Evolutionary conservation across 2,329 filamentous ascomycete genomes (phyloP).

Genomic region (Exserohilum rostratum): DNA sequence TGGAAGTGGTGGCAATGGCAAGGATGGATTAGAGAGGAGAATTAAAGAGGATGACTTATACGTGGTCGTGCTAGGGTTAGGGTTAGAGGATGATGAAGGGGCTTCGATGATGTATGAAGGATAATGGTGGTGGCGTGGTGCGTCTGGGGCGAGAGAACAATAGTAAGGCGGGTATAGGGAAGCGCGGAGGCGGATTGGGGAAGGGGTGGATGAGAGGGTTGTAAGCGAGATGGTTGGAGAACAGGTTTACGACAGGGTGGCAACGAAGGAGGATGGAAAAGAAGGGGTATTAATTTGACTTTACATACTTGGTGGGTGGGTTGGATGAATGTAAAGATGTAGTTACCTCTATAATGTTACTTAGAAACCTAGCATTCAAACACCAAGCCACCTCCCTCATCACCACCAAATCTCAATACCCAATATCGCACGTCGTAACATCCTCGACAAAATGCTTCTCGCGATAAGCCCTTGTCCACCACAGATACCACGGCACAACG

Average conservation of each 20-base stretch:
- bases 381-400: too few relatives aligned
- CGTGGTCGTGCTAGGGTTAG: background rate
- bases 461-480: slow-evolving; percentile 50
- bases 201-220: background rate
- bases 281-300: too few relatives aligned
- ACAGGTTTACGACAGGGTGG: too few relatives aligned
- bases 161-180: slow-evolving; percentile 1
- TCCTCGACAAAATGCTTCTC: slow-evolving; percentile 56
- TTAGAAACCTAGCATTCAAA: too few relatives aligned
- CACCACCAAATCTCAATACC: slow-evolving; percentile 36
- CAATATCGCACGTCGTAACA: slow-evolving; percentile 50
- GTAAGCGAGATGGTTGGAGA: background rate
- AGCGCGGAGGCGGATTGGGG: background rate
- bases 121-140: background rate
- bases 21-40: background rate
- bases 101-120: background rate
- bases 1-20: too few relatives aligned
- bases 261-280: too few relatives aligned
- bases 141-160: background rate
- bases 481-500: slow-evolving; percentile 56
- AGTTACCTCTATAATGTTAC: too few relatives aligned
- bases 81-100: too few relatives aligned
- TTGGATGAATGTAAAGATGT: too few relatives aligned
- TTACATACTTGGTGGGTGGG: too few relatives aligned
- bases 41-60: background rate